Conservation (phyloP, 495 filamentous ascomycete genomes). For the Aspergillus cavernicola region DNA sequence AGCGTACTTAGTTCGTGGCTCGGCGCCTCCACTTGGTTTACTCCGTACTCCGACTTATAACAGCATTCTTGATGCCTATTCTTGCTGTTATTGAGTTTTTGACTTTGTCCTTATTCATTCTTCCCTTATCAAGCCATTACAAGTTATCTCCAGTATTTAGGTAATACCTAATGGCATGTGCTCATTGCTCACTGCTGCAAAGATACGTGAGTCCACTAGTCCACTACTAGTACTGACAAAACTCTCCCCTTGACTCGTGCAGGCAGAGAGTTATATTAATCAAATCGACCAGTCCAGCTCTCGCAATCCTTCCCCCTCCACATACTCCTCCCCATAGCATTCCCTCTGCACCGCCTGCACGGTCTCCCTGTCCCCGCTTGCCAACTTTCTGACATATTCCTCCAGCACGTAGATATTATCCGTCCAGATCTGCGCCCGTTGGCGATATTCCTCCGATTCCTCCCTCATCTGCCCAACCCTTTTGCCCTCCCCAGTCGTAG, state of each 20-base stretch:
- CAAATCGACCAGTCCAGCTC: constrained; percentile 30
- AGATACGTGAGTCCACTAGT: not conserved
- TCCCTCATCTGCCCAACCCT: constrained; percentile 48
- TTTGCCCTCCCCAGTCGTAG: constrained; percentile 44
- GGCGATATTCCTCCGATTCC: constrained; percentile 45
- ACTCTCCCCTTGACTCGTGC: not conserved
- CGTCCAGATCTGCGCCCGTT: constrained; percentile 51
- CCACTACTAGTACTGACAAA: too few species aligned
- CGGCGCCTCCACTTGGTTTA: constrained; percentile 18
- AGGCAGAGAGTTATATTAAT: not conserved
- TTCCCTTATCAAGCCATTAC: too few species aligned
- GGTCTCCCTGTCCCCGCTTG: constrained; percentile 48
- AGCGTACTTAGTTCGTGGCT: constrained; percentile 20
- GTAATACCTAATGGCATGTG: not conserved
- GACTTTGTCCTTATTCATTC: too few species aligned
- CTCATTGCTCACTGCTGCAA: not conserved
- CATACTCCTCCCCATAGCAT: constrained; percentile 62
- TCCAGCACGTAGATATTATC: constrained; percentile 67
- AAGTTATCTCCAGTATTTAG: too few species aligned
- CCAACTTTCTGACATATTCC: constrained; percentile 50
- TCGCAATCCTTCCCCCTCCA: constrained; percentile 56
- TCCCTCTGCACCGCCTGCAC: constrained; percentile 49
- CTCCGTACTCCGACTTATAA: too few species aligned
- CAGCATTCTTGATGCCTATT: too few species aligned
- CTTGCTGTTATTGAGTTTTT: too few species aligned